These are phyloP conservation scores for Mycena sp. DNA, from an alignment of 1,284 basidiomycete genomes.

Conservation along the genomic window DNA sequence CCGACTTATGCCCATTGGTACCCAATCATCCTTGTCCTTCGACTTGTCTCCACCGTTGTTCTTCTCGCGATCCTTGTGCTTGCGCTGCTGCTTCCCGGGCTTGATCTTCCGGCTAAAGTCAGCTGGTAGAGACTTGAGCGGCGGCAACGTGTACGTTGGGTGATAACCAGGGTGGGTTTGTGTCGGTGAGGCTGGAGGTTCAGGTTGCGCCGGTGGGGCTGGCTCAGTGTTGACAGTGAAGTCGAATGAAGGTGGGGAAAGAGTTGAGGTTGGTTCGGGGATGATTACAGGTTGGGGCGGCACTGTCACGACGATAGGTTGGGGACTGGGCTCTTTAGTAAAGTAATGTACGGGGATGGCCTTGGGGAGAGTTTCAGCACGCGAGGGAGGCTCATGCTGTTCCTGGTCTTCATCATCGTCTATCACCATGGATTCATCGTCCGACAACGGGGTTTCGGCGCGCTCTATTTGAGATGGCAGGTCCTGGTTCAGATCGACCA, in stretches of 20 bases:
- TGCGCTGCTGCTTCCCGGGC: conserved; percentile 63
- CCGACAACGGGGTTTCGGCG: conserved; percentile 21
- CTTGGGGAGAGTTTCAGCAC: not conserved
- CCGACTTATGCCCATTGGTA: conserved; percentile 71
- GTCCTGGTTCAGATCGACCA: not conserved
- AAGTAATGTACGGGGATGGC: not conserved
- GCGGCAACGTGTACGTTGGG: conserved; percentile 64
- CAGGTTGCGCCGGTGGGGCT: not conserved
- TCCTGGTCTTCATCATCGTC: conserved; percentile 25
- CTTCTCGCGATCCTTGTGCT: conserved; percentile 54
- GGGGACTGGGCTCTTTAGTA: conserved; percentile 17
- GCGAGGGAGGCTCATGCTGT: not conserved
- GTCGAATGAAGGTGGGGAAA: conserved; percentile 10
- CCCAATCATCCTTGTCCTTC: conserved; percentile 66
- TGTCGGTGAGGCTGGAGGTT: not conserved
- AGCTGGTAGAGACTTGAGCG: conserved; percentile 65
- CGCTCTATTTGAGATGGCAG: too few species aligned
- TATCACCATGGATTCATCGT: conserved; percentile 28
- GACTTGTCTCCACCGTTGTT: conserved; percentile 40
- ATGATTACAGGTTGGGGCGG: conserved; percentile 18
- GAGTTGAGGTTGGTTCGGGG: conserved; percentile 17
- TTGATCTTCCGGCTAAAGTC: conserved; percentile 73
- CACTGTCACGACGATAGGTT: conserved; percentile 1
- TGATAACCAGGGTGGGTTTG: conserved; percentile 15
- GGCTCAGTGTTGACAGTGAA: not conserved